Conservation (phyloP, 2,329 filamentous ascomycete genomes). For the Endoconidiophora polonica region DNA sequence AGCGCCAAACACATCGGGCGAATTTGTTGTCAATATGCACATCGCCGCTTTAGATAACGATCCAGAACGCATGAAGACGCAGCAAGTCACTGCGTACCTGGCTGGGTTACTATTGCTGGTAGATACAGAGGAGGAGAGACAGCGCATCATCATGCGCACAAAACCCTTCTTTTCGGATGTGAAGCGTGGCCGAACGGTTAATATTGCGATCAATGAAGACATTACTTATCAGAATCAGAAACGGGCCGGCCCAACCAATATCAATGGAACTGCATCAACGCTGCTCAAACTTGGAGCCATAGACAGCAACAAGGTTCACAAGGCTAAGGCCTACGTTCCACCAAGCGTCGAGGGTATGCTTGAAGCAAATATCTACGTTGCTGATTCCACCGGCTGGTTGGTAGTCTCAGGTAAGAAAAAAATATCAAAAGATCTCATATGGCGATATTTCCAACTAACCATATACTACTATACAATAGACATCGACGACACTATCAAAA, state of each 20-base stretch:
- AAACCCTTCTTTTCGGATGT: slow-evolving; percentile 66
- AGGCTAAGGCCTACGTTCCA: slow-evolving; percentile 33
- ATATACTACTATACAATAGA: slow-evolving; percentile 31
- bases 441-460: not conserved
- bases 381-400: slow-evolving; percentile 63
- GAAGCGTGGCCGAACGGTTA: slow-evolving; percentile 48
- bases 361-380: slow-evolving; percentile 56
- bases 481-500: slow-evolving; percentile 89
- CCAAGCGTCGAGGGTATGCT: slow-evolving; percentile 35
- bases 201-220: slow-evolving; percentile 1
- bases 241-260: slow-evolving; percentile 52
- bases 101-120: slow-evolving; percentile 43
- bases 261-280: slow-evolving; percentile 56
- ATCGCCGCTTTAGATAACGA: not conserved
- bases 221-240: slow-evolving; percentile 12
- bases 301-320: slow-evolving; percentile 27
- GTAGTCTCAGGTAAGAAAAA: slow-evolving; percentile 49
- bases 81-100: slow-evolving; percentile 25
- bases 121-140: slow-evolving; percentile 38
- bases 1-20: slow-evolving; percentile 24
- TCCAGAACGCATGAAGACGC: too few species aligned
- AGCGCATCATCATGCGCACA: slow-evolving; percentile 49
- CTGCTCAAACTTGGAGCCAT: slow-evolving; percentile 33
- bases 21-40: not conserved
- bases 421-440: not conserved